Base-by-base conservation (phyloP, 345 rosid genomes). In the Hypericum androsaemum region DNA sequence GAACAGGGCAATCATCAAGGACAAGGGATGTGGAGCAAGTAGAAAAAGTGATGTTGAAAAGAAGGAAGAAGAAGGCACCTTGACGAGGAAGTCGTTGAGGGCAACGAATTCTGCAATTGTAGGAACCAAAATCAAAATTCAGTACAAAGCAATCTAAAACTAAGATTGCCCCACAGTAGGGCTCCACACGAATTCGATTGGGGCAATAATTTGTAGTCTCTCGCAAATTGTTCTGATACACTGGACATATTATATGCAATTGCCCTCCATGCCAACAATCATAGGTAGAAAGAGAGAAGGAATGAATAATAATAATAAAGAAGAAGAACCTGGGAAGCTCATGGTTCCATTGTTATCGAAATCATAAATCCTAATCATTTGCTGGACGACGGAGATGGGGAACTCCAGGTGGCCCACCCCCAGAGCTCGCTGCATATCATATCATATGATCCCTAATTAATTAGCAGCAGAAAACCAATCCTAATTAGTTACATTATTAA, bases 311-410 rank as follows among this genome's bases (percentile, higher is more conserved):
- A 6, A 39, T 7, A 39, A 11, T 32, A n/a, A 7, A 41, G 39
- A 43, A 0, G 13, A 37, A 39, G 37, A 59, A 51, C 90, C 90
- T 51, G 66, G 71, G 55, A 75, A 83, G 69, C 77, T 80, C 90
- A 83, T 77, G 12, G 79, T 83, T 17, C 90, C 86, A 52, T 74
- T 83, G 52, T 68, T 65, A 56, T 83, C 90, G 57, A 72, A 80
- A 74, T 83, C 90, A 57, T 78, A 76, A 82, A 83, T 83, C 77
- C 90, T 73, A 74, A 83, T 77, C 89, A 83, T 83, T 59, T 83
- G 86, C 50, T 80, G 80, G 52, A 80, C 90, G 37, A 74, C 73
- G 6, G 84, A 70, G 28, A 72, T 52, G 55, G 89, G 54, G 48
- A 83, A 70, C 5, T 80, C 71, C 12, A 83, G 80, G 59, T 83